phyloP scores from a whole-genome alignment of 345 rosid genomes.

The Heritiera fomes region DNA sequence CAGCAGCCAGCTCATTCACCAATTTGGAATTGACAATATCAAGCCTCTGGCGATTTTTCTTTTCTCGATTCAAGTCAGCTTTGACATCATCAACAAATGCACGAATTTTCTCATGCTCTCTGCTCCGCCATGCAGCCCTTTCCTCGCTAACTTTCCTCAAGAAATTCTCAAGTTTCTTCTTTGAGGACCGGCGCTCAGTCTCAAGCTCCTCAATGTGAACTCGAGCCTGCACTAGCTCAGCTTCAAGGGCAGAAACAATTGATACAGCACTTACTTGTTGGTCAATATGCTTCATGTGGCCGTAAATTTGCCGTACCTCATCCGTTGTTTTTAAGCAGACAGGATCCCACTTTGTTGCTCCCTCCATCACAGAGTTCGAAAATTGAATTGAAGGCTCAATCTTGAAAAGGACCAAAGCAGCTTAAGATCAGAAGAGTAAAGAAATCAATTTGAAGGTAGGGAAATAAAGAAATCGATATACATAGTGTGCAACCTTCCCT shows the following conservation, averaged over 20 bases:
- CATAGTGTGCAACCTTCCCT: neutral
- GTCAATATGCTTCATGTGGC: slow-evolving; percentile 48
- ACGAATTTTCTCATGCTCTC: slow-evolving; percentile 74
- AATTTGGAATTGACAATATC: slow-evolving; percentile 68
- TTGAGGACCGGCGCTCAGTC: slow-evolving; percentile 56
- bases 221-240: slow-evolving; percentile 59
- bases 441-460: neutral
- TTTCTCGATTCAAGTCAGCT: slow-evolving; percentile 59
- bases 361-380: slow-evolving; percentile 66
- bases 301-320: slow-evolving; percentile 45
- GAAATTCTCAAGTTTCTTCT: slow-evolving; percentile 74
- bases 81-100: slow-evolving; percentile 60
- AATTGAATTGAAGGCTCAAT: slow-evolving; percentile 56
- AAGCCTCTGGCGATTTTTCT: slow-evolving; percentile 58
- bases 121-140: slow-evolving; percentile 66
- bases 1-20: slow-evolving; percentile 68
- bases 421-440: slow-evolving; percentile 15
- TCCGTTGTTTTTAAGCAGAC: slow-evolving; percentile 45
- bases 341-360: slow-evolving; percentile 75
- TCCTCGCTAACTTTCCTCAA: slow-evolving; percentile 75
- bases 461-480: neutral
- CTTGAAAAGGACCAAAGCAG: slow-evolving; percentile 33
- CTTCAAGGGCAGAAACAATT: slow-evolving; percentile 53
- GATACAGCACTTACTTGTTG: slow-evolving; percentile 63
- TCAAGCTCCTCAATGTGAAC: slow-evolving; percentile 60